Conservation (phyloP, 257 asterid species). For the Leonotis leonurus region DNA sequence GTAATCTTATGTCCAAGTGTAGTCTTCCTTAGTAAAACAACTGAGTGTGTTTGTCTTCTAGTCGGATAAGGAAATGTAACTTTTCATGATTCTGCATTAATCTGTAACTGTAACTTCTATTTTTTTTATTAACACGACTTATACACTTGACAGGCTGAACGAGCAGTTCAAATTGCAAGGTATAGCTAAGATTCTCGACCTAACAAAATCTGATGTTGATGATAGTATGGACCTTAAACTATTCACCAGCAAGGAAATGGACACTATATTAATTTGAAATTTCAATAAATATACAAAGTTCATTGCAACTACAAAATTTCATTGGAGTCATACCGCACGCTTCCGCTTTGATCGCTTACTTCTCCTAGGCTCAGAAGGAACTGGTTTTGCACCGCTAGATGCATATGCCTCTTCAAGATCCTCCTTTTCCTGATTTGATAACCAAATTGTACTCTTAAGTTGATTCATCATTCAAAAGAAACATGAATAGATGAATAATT, state of each 20-base stretch:
- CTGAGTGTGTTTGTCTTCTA: neutral
- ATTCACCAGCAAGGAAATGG: slow-evolving; percentile 46
- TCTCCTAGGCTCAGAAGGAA: slow-evolving; percentile 67
- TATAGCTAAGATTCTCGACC: slow-evolving; percentile 15
- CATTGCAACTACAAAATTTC: slow-evolving; percentile 34
- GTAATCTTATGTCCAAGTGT: neutral
- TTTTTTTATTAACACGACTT: slow-evolving; percentile 15
- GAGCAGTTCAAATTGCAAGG: slow-evolving; percentile 16
- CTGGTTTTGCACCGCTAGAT: slow-evolving; percentile 51
- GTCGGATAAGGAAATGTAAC: neutral
- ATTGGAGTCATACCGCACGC: slow-evolving; percentile 65
- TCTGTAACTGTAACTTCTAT: neutral
- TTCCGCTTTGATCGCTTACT: slow-evolving; percentile 82
- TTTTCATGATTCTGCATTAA: neutral
- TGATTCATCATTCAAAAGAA: neutral
- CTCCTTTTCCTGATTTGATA: slow-evolving; percentile 45
- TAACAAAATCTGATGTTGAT: slow-evolving; percentile 20
- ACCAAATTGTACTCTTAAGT: slow-evolving; percentile 6
- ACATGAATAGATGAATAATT: neutral
- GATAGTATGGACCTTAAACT: slow-evolving; percentile 23
- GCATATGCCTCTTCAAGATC: slow-evolving; percentile 69
- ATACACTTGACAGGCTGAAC: slow-evolving; percentile 14
- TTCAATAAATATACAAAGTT: slow-evolving; percentile 40
- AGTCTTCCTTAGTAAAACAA: neutral
- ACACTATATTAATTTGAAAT: slow-evolving; percentile 36